phyloP scores from a whole-genome alignment of 768 basidiomycete genomes.

The Boletus patriciae region DNA sequence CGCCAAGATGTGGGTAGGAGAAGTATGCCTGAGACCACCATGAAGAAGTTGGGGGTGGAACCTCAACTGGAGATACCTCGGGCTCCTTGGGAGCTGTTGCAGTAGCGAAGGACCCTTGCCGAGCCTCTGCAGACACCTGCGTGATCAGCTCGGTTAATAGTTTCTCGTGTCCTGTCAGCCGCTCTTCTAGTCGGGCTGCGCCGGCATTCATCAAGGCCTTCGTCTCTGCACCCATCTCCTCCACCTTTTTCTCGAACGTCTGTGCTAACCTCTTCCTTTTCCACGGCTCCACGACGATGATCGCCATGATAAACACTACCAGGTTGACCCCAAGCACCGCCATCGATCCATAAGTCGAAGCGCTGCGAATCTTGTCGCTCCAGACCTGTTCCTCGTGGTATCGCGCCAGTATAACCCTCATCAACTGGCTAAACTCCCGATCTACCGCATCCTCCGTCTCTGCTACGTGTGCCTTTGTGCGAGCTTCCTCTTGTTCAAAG shows the following conservation, averaged over 20 bases:
- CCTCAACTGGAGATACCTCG: background rate
- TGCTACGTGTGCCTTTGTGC: conserved; percentile 64
- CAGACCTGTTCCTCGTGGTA: conserved; percentile 99
- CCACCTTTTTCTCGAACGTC: conserved; percentile 84
- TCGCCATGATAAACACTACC: conserved; percentile 86
- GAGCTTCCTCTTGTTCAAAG: conserved; percentile 75
- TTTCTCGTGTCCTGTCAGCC: conserved; percentile 49
- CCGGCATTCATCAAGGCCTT: conserved; percentile 47
- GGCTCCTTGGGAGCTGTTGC: background rate
- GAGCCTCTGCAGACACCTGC: conserved; percentile 13
- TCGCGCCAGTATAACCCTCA: conserved; percentile 83
- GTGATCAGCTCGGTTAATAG: conserved; percentile 32
- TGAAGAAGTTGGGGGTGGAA: background rate
- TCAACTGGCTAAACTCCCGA: conserved; percentile 80
- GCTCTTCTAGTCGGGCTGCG: conserved; percentile 47
- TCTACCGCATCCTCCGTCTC: conserved; percentile 81
- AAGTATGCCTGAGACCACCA: conserved; percentile 14
- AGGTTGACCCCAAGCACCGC: conserved; percentile 86
- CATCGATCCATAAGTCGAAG: conserved; percentile 90
- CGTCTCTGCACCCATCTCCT: conserved; percentile 47
- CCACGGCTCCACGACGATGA: conserved; percentile 94
- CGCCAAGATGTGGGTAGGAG: conserved; percentile 11
- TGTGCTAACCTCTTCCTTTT: conserved; percentile 84
- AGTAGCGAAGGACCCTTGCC: conserved; percentile 6
- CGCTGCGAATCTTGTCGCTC: conserved; percentile 97